A percentile compares a stretch with the other conserved stretches of the same genome.
phyloP scores from a whole-genome alignment of 805 yeast genomes.

The Candida vartiovaarae region DNA sequence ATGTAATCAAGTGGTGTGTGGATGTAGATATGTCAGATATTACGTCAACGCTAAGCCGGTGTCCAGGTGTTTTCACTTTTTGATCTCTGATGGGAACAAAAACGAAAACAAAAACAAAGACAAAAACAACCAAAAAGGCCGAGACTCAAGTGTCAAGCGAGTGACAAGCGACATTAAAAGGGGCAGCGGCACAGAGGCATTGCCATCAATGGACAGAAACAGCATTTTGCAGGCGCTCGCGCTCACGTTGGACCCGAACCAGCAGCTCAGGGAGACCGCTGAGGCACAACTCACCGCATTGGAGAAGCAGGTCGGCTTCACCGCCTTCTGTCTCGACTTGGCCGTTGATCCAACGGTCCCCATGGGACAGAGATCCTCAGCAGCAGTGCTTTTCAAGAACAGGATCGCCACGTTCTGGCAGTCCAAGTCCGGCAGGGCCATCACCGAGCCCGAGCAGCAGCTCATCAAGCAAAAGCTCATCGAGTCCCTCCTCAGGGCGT shows the following conservation, averaged over 20 bases:
- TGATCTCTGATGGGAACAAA: not conserved
- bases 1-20: too few relatives aligned
- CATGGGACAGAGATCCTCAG: conserved; percentile 43
- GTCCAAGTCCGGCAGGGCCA: conserved; percentile 22
- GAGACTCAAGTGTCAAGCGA: not conserved
- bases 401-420: conserved; percentile 51
- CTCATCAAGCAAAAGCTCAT: conserved; percentile 48
- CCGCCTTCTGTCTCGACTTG: conserved; percentile 44
- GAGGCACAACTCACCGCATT: conserved; percentile 43
- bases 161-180: not conserved
- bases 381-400: conserved; percentile 67
- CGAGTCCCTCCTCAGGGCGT: conserved; percentile 39
- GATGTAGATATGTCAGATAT: too few relatives aligned
- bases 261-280: conserved; percentile 42
- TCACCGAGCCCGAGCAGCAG: conserved; percentile 43
- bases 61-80: too few relatives aligned
- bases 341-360: conserved; percentile 38
- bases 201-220: conserved; percentile 33
- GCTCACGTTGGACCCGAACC: conserved; percentile 48
- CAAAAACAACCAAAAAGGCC: conserved; percentile 9
- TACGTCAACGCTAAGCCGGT: too few relatives aligned
- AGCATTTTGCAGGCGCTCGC: conserved; percentile 42
- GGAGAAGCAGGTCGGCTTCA: conserved; percentile 53
- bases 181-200: not conserved
- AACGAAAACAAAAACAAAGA: conserved; percentile 8